A percentile compares a stretch with the other conserved stretches of the same genome.
These are phyloP conservation scores for Triticum urartu DNA, from an alignment of 176 grass and related monocot species.

Conservation along the genomic window DNA sequence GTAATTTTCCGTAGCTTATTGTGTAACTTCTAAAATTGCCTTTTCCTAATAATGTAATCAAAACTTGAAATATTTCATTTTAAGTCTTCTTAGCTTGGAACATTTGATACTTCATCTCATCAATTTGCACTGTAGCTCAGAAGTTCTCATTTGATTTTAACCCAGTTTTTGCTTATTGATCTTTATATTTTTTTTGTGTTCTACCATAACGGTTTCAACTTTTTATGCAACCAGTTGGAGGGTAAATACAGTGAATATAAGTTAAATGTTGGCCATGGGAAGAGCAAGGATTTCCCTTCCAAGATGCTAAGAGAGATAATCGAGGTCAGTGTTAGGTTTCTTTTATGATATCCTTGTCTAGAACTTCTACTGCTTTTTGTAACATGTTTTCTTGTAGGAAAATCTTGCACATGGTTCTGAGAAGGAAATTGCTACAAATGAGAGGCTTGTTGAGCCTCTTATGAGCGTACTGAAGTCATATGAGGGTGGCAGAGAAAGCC, in stretches of 20 bases:
- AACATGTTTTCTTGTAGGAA: conserved; percentile 40
- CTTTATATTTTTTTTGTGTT: not conserved
- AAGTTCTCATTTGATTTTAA: conserved; percentile 16
- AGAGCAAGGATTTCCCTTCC: conserved; percentile 71
- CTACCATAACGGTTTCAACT: conserved; percentile 29
- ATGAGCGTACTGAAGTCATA: conserved; percentile 83
- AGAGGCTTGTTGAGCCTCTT: conserved; percentile 94
- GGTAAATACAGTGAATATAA: conserved; percentile 71
- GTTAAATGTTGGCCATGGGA: conserved; percentile 40
- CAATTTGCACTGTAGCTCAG: not conserved
- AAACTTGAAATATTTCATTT: not conserved
- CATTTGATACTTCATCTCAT: not conserved
- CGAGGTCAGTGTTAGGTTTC: conserved; percentile 49
- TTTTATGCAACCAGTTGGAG: conserved; percentile 65
- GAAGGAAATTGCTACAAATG: conserved; percentile 76
- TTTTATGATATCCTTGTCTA: not conserved
- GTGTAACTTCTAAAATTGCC: not conserved
- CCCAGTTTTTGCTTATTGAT: not conserved
- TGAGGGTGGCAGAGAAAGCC: conserved; percentile 86
- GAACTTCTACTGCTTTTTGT: conserved; percentile 24
- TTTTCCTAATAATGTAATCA: not conserved
- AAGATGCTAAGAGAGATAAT: conserved; percentile 69
- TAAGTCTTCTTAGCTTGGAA: not conserved
- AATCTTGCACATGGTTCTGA: conserved; percentile 60
- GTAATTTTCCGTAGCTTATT: not conserved